Evolutionary conservation across 768 basidiomycete species (phyloP), one percentile per base, ranked within the genome.

Genomic region (Boletus subparvulus): DNA sequence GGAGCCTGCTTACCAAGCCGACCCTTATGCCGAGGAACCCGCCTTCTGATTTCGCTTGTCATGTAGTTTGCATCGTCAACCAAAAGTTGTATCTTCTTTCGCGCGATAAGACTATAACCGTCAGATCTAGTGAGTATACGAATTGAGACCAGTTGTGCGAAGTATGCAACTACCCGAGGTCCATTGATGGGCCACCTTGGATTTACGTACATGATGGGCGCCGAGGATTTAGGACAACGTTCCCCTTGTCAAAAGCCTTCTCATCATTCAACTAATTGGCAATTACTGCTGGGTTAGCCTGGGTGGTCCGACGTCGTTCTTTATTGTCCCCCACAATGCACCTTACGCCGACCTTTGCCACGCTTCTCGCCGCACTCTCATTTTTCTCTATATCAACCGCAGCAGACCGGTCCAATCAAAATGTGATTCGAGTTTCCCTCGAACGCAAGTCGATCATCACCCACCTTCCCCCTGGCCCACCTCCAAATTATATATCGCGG

Each of bases 11-110:
- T 80, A 70, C 60, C 73, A 73, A 47, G 63, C 77, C 40, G 80
- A 81, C n/a, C 71, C 79, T 40, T 75, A 69, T 58, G 65, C 71
- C 13, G 73, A 84, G 69, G 80, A 81, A 51, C 74, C 83, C 59
- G 79, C 79, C 53, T 89, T 90, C 78, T 90, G 74, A 80, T 79
- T 40, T 56, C 21, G 35, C 44, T 47, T 54, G 50, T 60, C 11
- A 50, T 61, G 59, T 70, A 59, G 48, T 59, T 50, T 67, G 45
- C 43, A 49, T 47, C 40, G 7, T 55, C 50, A 55, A 57, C 7
- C 39, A 59, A 61, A 56, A 60, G 24, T 37, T 66, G 64, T 60
- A 57, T 52, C 46, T 45, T 40, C 54, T 21, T 35, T 50, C 21
- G 17, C 24, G 14, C 3, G 50, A 46, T 67, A 8, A 57, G n/a